Evolutionary conservation across 139 green algal species (phyloP).

Genomic region (Chlorella sp.): DNA sequence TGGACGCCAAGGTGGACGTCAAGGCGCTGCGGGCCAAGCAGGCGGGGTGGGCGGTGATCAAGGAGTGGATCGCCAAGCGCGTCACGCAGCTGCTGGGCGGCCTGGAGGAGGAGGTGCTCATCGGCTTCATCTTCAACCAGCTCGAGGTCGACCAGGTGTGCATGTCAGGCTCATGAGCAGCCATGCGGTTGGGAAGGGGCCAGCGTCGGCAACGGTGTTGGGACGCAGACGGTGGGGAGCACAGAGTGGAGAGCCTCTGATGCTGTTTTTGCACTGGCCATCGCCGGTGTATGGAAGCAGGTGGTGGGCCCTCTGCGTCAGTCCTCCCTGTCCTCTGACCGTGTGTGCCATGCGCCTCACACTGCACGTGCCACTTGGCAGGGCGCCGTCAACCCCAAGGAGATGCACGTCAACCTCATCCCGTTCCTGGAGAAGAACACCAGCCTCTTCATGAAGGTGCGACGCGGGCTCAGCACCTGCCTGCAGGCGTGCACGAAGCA

Average conservation of each 20-base stretch:
- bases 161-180: not conserved
- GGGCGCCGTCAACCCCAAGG: slow-evolving; percentile 51
- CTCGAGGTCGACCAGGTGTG: slow-evolving; percentile 68
- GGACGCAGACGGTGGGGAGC: not conserved
- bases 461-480: not conserved
- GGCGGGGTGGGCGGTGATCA: slow-evolving; percentile 58
- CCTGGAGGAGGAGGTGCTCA: slow-evolving; percentile 94
- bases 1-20: slow-evolving; percentile 56
- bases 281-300: too few species aligned
- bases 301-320: too few species aligned
- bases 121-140: slow-evolving; percentile 84
- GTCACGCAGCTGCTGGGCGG: slow-evolving; percentile 88
- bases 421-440: slow-evolving; percentile 92
- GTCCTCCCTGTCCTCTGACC: too few species aligned
- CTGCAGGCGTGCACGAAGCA: not conserved
- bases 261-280: not conserved
- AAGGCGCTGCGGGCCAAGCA: slow-evolving; percentile 11
- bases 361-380: not conserved
- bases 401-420: slow-evolving; percentile 75
- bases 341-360: not conserved
- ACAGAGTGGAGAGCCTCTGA: not conserved
- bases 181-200: not conserved
- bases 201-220: not conserved
- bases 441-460: slow-evolving; percentile 80
- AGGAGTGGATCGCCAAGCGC: slow-evolving; percentile 86